Evolutionary conservation across 371 early-diverging fungal genomes (phyloP).

Genomic region (Cokeromyces recurvatus): DNA sequence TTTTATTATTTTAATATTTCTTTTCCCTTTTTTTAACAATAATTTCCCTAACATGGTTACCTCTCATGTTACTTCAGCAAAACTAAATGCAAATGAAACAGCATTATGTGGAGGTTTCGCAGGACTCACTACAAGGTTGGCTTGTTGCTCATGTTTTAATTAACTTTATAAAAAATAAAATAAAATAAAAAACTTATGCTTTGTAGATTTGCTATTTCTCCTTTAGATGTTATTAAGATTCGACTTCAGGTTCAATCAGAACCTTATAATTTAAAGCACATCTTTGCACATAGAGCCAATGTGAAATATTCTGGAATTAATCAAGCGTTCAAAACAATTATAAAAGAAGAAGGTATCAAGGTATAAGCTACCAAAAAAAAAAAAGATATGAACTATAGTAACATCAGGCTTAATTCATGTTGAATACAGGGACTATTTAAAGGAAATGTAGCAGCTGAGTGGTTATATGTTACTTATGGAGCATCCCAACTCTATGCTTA

Average conservation of each 20-base stretch:
- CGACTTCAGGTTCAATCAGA: slow-evolving; percentile 60
- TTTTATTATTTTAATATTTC: no score
- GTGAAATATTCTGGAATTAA: slow-evolving; percentile 51
- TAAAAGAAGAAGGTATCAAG: slow-evolving; percentile 60
- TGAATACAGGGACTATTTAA: slow-evolving; percentile 73
- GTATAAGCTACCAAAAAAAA: slow-evolving; percentile 25
- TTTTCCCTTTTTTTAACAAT: no score
- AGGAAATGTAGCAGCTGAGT: slow-evolving; percentile 85
- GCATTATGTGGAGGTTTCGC: slow-evolving; percentile 62
- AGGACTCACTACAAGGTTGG: slow-evolving; percentile 53
- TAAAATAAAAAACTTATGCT: no score
- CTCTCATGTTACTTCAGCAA: slow-evolving; percentile 30
- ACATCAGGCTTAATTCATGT: no score
- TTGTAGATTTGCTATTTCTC: slow-evolving; percentile 68
- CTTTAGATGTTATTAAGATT: slow-evolving; percentile 91
- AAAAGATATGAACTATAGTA: no score
- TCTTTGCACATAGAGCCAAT: not conserved
- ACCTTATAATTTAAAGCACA: slow-evolving; percentile 1
- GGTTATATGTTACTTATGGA: slow-evolving; percentile 84
- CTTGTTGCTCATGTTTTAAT: no score
- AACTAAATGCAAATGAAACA: slow-evolving; percentile 47
- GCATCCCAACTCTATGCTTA: slow-evolving; percentile 78
- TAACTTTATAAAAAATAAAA: no score
- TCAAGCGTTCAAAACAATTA: slow-evolving; percentile 45
- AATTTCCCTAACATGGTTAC: no score